Conservation (phyloP, 2,329 filamentous ascomycete species). For the Chalara sp. region DNA sequence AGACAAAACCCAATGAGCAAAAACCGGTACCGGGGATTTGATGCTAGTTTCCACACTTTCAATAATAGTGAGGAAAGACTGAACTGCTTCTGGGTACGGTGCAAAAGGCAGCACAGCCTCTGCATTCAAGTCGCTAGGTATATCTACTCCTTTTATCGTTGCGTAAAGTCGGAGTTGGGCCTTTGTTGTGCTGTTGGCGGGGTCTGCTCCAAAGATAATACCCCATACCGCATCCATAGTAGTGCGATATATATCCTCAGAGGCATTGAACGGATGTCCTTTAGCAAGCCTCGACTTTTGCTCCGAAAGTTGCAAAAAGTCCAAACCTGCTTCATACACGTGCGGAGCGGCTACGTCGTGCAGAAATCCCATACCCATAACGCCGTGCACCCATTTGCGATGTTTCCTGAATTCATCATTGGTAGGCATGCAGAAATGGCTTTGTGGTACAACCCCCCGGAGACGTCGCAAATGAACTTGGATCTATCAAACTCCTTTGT, state of each 20-base stretch:
- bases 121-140: constrained; percentile 1
- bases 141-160: background rate
- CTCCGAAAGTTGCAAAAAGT: constrained; percentile 25
- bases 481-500: constrained; percentile 28
- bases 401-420: constrained; percentile 23
- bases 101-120: background rate
- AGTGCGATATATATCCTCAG: constrained; percentile 5
- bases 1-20: background rate
- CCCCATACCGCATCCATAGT: constrained; percentile 8
- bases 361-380: constrained; percentile 27
- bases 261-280: constrained; percentile 7
- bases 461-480: constrained; percentile 15
- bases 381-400: constrained; percentile 24
- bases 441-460: constrained; percentile 22
- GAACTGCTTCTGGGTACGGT: background rate
- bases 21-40: constrained; percentile 1
- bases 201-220: constrained; percentile 5
- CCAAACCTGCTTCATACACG: constrained; percentile 16
- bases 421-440: constrained; percentile 22
- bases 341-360: constrained; percentile 22
- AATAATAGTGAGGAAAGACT: background rate
- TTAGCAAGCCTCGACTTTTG: constrained; percentile 14
- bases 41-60: constrained; percentile 1
- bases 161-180: background rate
- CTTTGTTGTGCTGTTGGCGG: background rate